Conservation (phyloP, 805 yeast species). For the Lachancea fermentati region DNA sequence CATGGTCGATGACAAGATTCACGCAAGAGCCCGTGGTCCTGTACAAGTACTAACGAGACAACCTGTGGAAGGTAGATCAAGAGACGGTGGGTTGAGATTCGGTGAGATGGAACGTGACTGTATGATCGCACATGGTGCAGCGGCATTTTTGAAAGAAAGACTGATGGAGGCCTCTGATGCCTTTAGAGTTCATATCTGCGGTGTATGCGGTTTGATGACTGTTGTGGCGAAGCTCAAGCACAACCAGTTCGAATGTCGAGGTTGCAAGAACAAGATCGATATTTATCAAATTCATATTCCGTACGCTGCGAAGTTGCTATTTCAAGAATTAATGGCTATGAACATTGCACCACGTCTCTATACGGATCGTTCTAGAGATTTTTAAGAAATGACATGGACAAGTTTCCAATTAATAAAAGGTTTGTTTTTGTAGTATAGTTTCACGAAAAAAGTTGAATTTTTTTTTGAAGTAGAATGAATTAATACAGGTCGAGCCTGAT, state of each 20-base stretch:
- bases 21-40: conserved; percentile 99
- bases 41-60: conserved; percentile 96
- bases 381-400: too few relatives aligned
- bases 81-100: conserved; percentile 97
- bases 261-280: conserved; percentile 97
- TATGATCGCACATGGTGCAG: conserved; percentile 99
- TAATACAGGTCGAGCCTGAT: too few relatives aligned
- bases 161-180: conserved; percentile 99
- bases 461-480: too few relatives aligned
- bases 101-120: conserved; percentile 99
- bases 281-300: conserved; percentile 97
- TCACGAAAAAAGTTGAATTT: too few relatives aligned
- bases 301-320: conserved; percentile 93
- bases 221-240: conserved; percentile 97
- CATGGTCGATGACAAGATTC: conserved; percentile 99
- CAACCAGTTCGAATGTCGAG: conserved; percentile 96
- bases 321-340: conserved; percentile 99
- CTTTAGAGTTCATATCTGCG: conserved; percentile 96
- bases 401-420: too few relatives aligned
- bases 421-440: too few relatives aligned
- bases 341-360: conserved; percentile 95
- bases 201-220: conserved; percentile 96
- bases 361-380: conserved; percentile 68
- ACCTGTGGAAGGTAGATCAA: conserved; percentile 97
- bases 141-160: conserved; percentile 95